phyloP scores from a whole-genome alignment of 2,329 filamentous ascomycete species.

The Paramyrothecium sp. region DNA sequence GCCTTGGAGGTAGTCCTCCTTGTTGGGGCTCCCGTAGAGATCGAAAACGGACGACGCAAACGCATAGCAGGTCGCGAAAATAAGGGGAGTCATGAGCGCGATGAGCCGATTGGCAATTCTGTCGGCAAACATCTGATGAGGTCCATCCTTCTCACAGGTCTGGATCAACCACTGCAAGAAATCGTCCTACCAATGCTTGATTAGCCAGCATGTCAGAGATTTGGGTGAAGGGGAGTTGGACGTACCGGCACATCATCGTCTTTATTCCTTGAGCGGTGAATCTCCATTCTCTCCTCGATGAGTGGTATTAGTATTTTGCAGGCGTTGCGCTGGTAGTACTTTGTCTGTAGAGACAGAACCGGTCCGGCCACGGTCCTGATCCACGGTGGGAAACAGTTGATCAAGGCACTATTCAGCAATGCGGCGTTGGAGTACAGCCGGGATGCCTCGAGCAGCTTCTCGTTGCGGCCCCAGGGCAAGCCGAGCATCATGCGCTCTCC shows the following conservation, averaged over 20 bases:
- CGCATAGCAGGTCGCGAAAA: neutral
- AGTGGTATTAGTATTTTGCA: neutral
- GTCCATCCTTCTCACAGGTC: neutral
- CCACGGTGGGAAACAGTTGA: neutral
- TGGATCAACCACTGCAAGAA: neutral
- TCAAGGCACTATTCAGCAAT: neutral
- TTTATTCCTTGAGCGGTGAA: neutral
- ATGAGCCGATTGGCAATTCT: neutral
- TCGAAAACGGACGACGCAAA: neutral
- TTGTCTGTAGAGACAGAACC: neutral
- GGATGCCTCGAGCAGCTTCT: neutral
- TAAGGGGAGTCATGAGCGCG: neutral
- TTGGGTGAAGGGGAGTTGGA: neutral
- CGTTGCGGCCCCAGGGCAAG: neutral
- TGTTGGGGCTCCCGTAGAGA: neutral
- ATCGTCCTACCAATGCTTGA: too few relatives aligned
- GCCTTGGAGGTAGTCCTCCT: neutral
- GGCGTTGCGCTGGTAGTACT: neutral
- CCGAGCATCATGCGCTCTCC: neutral
- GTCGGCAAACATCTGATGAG: neutral
- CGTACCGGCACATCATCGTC: neutral
- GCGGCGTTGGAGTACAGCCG: neutral
- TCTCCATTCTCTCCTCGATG: neutral
- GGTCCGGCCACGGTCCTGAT: neutral
- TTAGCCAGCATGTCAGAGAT: too few relatives aligned